phyloP scores from a whole-genome alignment of 495 filamentous ascomycete species.

The Podospora conica region DNA sequence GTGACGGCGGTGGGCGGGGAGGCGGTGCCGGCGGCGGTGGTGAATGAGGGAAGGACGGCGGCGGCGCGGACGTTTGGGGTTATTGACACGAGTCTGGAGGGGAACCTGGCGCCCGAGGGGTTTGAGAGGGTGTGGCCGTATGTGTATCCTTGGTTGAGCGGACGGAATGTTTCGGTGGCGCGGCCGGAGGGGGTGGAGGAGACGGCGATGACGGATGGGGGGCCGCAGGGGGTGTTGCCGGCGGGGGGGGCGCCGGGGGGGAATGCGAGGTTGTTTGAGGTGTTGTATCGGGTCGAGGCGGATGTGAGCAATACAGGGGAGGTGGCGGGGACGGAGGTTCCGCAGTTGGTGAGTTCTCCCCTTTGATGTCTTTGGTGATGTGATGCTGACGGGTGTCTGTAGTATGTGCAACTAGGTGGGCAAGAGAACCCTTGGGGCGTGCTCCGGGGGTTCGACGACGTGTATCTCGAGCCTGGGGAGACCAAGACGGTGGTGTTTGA shows the following conservation, averaged over 20 bases:
- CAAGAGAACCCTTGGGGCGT: conserved; percentile 61
- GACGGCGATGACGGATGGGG: conserved; percentile 52
- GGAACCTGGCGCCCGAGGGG: conserved; percentile 30
- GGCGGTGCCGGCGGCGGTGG: conserved; percentile 13
- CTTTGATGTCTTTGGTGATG: not conserved
- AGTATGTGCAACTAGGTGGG: conserved; percentile 55
- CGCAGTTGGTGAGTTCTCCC: conserved; percentile 48
- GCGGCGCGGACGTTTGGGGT: conserved; percentile 31
- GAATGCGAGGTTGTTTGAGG: conserved; percentile 54
- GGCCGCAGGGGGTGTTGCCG: conserved; percentile 60
- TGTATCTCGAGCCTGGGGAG: conserved; percentile 54
- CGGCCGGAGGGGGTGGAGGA: conserved; percentile 39
- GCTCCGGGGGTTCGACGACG: conserved; percentile 75
- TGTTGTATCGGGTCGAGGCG: conserved; percentile 39
- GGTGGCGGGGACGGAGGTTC: conserved; percentile 49
- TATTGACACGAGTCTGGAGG: conserved; percentile 21
- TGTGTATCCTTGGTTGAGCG: conserved; percentile 35
- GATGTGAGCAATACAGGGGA: conserved; percentile 48
- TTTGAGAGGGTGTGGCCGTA: conserved; percentile 35
- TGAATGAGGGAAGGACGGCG: conserved; percentile 20
- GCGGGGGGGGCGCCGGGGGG: conserved; percentile 72
- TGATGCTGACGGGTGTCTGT: conserved; percentile 13
- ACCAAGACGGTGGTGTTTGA: conserved; percentile 56
- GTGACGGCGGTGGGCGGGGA: not conserved
- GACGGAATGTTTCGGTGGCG: conserved; percentile 20